phyloP scores from a whole-genome alignment of 805 yeast species.

The Suhomyces sp. region DNA sequence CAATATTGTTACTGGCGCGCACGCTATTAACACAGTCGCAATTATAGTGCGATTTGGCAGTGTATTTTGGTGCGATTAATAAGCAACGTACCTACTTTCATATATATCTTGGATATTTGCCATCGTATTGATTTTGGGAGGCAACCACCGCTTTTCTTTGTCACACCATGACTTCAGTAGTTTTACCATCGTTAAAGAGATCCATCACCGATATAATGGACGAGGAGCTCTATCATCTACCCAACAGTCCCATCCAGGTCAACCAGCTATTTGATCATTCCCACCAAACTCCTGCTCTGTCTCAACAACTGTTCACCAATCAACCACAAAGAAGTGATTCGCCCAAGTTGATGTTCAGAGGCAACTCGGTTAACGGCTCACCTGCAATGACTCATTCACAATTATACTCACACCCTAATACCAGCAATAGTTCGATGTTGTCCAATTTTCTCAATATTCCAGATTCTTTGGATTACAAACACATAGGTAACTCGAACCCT shows the following conservation, averaged over 20 bases:
- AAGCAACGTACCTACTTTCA: no score
- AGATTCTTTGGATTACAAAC: conserved; percentile 27
- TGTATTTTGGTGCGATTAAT: no score
- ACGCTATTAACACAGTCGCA: no score
- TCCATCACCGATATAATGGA: conserved; percentile 59
- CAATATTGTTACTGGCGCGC: no score
- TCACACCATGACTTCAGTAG: conserved; percentile 48
- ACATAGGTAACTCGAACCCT: conserved; percentile 11
- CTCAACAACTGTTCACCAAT: conserved; percentile 1
- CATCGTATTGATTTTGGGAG: conserved; percentile 2
- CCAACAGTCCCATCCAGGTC: conserved; percentile 21
- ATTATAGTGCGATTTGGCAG: no score
- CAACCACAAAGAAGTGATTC: conserved; percentile 11
- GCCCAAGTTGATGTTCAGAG: conserved; percentile 9
- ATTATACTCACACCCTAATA: conserved; percentile 14
- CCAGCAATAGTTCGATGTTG: conserved; percentile 19
- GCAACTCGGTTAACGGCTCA: conserved; percentile 8
- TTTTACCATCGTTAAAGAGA: conserved; percentile 50
- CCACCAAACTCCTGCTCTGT: neutral
- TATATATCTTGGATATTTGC: conserved; percentile 9
- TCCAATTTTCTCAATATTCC: conserved; percentile 33
- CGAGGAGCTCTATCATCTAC: conserved; percentile 53
- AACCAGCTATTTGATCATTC: conserved; percentile 3
- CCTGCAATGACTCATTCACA: conserved; percentile 12
- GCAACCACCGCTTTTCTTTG: neutral